Base-by-base conservation (phyloP, 805 yeast species). In the Yarrowia sp. region DNA sequence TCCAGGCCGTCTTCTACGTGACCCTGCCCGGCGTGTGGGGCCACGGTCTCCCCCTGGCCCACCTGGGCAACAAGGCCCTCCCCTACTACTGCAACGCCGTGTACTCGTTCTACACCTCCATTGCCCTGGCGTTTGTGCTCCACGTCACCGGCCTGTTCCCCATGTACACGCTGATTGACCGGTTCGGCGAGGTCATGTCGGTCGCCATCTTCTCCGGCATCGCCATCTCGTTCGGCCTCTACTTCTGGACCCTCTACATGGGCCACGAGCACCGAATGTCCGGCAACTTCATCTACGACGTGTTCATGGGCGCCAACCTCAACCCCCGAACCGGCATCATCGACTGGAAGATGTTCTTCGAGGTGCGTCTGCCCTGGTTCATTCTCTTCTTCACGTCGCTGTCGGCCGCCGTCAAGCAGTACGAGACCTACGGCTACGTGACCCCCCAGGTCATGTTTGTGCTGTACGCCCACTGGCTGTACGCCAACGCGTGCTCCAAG, bases 331-430 rank as follows among this genome's bases (percentile, higher is more conserved):
- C 94, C 76, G 98, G 98, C 49, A 88, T 88, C 73, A 84, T 94
- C 73, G 99, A 95, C 79, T 82, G 92, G 77, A 95, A 95, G 83
- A 92, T 95, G 96, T 95, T 95, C 79, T 94, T 92, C 77, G 99
- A 95, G 79, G 98, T 95, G 52, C 87, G 99, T 77, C 83, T 95
- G 69, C 99, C 99, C 15, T 95, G 99, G 99, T 95, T 87, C 81
- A 91, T 92, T 14, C 80, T 95, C 61, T 87, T 88, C 78, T 90
- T 92, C 81, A 78, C 92, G 71, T 83, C 94, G 2, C 78, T 90
- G 68, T 91, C 92, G 36, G 85, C 91, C 38, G 87, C 88, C 49
- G 81, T 91, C 71, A 87, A 86, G 78, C 99, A 95, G 79, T 85
- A 83, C 73, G 97, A 92, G 72, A 79, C 77, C 1, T 92, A 90